Conservation (phyloP, 257 asterid genomes). For the Solanum corneliomulleri region DNA sequence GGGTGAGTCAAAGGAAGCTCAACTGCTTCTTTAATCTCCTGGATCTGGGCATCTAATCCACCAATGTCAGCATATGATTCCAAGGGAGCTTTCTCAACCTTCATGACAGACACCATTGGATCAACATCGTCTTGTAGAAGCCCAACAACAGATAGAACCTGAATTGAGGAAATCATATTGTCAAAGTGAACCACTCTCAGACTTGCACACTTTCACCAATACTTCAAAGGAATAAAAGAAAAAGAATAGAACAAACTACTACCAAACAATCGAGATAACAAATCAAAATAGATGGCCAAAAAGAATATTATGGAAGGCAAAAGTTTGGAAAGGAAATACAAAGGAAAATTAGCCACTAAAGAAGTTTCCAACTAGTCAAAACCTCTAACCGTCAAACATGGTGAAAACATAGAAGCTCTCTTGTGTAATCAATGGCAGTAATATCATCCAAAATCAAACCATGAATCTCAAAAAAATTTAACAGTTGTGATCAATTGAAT, state of each 20-base stretch:
- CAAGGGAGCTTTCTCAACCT: slow-evolving; percentile 95
- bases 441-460: not conserved
- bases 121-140: slow-evolving; percentile 94
- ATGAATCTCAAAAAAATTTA: not conserved
- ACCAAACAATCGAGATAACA: not conserved
- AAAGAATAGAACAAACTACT: not conserved
- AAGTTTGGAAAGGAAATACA: not conserved
- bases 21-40: slow-evolving; percentile 49
- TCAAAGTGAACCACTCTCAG: not conserved
- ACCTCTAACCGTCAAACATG: not conserved
- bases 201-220: not conserved
- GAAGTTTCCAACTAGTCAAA: not conserved
- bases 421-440: not conserved
- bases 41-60: slow-evolving; percentile 46
- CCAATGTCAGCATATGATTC: slow-evolving; percentile 84
- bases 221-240: not conserved
- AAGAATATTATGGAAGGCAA: not conserved
- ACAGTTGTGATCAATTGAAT: not conserved
- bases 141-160: slow-evolving; percentile 96
- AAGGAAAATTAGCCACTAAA: not conserved
- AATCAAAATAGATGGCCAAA: not conserved
- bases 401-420: not conserved
- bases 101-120: slow-evolving; percentile 96
- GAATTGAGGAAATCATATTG: not conserved
- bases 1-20: slow-evolving; percentile 52